Evolutionary conservation across 192 early-diverging fungal genomes (phyloP).

Genomic region (Linnemannia exigua): DNA sequence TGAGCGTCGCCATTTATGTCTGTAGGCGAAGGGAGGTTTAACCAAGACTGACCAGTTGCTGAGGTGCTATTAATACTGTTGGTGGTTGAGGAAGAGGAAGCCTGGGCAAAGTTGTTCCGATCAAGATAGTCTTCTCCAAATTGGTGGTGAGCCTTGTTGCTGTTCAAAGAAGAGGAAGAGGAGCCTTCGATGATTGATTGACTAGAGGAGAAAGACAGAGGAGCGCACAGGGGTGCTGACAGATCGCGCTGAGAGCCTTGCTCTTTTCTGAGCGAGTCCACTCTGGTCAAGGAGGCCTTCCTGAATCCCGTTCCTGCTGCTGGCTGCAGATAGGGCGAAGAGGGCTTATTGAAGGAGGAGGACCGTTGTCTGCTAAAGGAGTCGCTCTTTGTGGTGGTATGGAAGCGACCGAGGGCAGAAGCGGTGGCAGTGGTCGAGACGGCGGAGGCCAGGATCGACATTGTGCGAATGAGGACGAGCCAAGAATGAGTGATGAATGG

Average conservation of each 20-base stretch:
- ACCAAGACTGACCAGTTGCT: neutral
- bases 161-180: neutral
- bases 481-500: neutral
- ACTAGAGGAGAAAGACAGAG: no score
- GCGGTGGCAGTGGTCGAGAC: slow-evolving; percentile 19
- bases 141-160: slow-evolving; percentile 27
- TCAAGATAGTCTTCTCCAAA: slow-evolving; percentile 7
- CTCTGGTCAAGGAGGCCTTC: neutral
- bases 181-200: slow-evolving; percentile 10
- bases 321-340: neutral
- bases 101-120: slow-evolving; percentile 49
- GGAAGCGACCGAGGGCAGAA: slow-evolving; percentile 38
- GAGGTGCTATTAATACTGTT: neutral
- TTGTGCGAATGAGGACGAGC: neutral
- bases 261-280: neutral
- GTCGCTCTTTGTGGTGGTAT: slow-evolving; percentile 8
- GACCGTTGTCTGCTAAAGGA: slow-evolving; percentile 37
- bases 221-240: neutral
- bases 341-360: slow-evolving; percentile 24
- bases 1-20: slow-evolving; percentile 8
- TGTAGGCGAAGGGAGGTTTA: neutral
- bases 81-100: neutral
- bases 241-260: slow-evolving; percentile 18
- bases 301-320: neutral
- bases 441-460: slow-evolving; percentile 27